Percentiles rank a stretch among this genome's conserved stretches.
These are phyloP conservation scores for Calendula officinalis DNA, from an alignment of 129 eudicot species.

Conservation along the genomic window DNA sequence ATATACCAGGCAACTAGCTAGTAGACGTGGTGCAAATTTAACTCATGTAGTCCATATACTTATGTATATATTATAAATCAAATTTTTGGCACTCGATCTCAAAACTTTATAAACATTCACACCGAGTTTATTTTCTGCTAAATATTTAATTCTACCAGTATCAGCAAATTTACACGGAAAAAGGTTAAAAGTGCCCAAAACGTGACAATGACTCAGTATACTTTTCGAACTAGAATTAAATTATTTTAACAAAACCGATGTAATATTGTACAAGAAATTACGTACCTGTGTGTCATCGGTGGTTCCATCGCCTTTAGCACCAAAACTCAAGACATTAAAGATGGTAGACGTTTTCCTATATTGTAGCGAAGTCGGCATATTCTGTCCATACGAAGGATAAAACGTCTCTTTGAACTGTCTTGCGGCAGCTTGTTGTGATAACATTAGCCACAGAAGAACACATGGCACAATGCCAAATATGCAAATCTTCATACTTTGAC, in stretches of 20 bases:
- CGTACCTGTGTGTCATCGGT: slow-evolving; percentile 55
- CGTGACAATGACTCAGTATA: not conserved
- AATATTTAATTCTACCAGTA: not conserved
- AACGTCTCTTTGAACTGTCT: slow-evolving; percentile 17
- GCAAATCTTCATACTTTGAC: no score
- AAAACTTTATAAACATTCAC: no score
- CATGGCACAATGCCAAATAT: no score
- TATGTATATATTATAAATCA: no score
- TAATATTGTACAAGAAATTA: not conserved
- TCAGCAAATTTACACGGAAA: not conserved
- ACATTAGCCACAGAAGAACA: no score
- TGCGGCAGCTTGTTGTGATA: no score
- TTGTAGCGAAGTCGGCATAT: slow-evolving; percentile 19
- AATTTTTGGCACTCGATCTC: no score
- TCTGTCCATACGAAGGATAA: slow-evolving; percentile 30
- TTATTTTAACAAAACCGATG: slow-evolving; percentile 43
- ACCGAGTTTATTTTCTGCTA: no score
- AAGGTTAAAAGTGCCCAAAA: not conserved
- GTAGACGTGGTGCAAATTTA: no score
- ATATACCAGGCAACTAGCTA: no score
- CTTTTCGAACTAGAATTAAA: slow-evolving; percentile 58
- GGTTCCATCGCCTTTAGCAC: slow-evolving; percentile 66
- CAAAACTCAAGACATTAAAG: slow-evolving; percentile 51
- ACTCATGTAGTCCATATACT: no score
- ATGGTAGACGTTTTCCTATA: slow-evolving; percentile 30